Percentiles rank a stretch among this genome's conserved stretches.
phyloP scores from a whole-genome alignment of 371 early-diverging fungal species.

The Haplosporangium sp. region DNA sequence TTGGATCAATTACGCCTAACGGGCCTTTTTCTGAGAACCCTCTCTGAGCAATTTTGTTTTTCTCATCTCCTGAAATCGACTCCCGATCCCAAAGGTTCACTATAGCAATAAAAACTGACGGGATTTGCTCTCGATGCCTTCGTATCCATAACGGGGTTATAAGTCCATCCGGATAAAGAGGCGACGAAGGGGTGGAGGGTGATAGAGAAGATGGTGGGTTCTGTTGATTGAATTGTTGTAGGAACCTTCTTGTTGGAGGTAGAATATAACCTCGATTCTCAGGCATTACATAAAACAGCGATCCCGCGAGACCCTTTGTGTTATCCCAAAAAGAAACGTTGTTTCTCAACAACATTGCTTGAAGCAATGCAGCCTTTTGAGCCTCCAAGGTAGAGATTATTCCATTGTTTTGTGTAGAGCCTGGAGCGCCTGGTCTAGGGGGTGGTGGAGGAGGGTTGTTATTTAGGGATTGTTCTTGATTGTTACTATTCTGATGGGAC shows the following conservation, averaged over 20 bases:
- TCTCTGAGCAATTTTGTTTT: conserved; percentile 31
- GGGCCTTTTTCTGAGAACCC: conserved; percentile 65
- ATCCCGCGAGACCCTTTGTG: conserved; percentile 53
- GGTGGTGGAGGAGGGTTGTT: conserved; percentile 38
- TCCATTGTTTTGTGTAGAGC: neutral
- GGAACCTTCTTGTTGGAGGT: conserved; percentile 53
- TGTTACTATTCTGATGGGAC: conserved; percentile 20
- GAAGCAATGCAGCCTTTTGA: conserved; percentile 44
- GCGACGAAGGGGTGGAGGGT: conserved; percentile 76
- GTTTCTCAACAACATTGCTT: conserved; percentile 55
- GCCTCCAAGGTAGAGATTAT: conserved; percentile 24
- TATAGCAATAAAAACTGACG: conserved; percentile 78
- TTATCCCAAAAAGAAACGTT: conserved; percentile 56
- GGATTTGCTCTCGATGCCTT: conserved; percentile 70
- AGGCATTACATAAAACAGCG: conserved; percentile 55
- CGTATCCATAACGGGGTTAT: conserved; percentile 80
- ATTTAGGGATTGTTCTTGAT: neutral
- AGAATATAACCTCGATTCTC: conserved; percentile 55
- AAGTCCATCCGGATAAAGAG: conserved; percentile 86
- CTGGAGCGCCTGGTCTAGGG: conserved; percentile 26
- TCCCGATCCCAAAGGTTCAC: conserved; percentile 74
- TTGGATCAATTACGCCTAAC: conserved; percentile 65
- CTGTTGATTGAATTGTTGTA: conserved; percentile 48
- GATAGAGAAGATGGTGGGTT: conserved; percentile 71
- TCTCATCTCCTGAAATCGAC: conserved; percentile 14